Evolutionary conservation across 805 yeast genomes (phyloP).

Genomic region (Scheffersomyces coipomensis): DNA sequence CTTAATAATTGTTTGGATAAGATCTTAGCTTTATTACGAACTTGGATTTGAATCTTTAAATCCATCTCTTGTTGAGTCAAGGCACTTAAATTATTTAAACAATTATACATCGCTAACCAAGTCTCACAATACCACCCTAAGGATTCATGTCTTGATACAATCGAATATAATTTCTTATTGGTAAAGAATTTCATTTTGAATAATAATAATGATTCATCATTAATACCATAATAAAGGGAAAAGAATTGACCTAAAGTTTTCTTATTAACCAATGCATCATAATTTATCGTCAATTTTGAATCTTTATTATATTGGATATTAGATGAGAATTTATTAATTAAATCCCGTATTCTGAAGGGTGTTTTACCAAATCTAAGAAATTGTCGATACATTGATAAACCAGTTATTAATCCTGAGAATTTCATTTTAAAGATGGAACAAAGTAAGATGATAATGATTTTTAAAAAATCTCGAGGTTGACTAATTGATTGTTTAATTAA

Average conservation of each 20-base stretch:
- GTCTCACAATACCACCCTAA: slow-evolving; percentile 71
- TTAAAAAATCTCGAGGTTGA: slow-evolving; percentile 37
- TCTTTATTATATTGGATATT: slow-evolving; percentile 9
- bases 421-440: slow-evolving; percentile 40
- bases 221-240: slow-evolving; percentile 60
- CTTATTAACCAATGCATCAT: slow-evolving; percentile 33
- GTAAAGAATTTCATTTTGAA: slow-evolving; percentile 51
- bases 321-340: slow-evolving; percentile 27
- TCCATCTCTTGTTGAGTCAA: slow-evolving; percentile 50
- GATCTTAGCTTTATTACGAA: slow-evolving; percentile 51
- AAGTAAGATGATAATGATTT: slow-evolving; percentile 30
- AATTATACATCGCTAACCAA: slow-evolving; percentile 52
- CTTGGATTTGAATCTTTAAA: slow-evolving; percentile 57
- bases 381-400: slow-evolving; percentile 60
- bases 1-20: slow-evolving; percentile 41
- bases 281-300: slow-evolving; percentile 10
- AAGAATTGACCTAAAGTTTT: slow-evolving; percentile 49
- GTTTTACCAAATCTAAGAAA: slow-evolving; percentile 68
- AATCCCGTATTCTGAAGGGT: slow-evolving; percentile 52
- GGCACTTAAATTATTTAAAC: slow-evolving; percentile 41
- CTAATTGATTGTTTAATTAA: slow-evolving; percentile 32
- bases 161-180: slow-evolving; percentile 30
- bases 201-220: slow-evolving; percentile 61
- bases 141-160: slow-evolving; percentile 58
- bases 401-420: slow-evolving; percentile 44